Conservation (phyloP, 2,329 filamentous ascomycete genomes). For the Dactylellina sp. region DNA sequence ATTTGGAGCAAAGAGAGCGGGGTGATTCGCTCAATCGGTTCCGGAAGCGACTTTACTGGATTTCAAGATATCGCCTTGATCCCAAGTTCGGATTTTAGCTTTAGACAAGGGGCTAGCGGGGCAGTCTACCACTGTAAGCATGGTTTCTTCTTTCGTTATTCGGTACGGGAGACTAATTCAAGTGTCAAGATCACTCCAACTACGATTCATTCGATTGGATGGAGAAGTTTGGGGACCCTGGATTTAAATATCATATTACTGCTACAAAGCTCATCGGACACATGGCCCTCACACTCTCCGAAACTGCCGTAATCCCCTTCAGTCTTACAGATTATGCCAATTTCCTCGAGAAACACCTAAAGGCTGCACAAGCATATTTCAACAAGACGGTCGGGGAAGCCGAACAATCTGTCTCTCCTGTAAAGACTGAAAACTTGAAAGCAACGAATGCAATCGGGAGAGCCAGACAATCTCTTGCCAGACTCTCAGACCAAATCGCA, state of each 20-base stretch:
- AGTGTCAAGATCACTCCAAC: slow-evolving; percentile 74
- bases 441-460: slow-evolving; percentile 60
- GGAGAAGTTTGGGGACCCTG: slow-evolving; percentile 77
- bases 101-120: slow-evolving; percentile 69
- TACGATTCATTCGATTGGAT: slow-evolving; percentile 94
- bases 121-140: slow-evolving; percentile 75
- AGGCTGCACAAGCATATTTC: slow-evolving; percentile 64
- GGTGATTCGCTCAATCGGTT: slow-evolving; percentile 75
- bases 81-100: slow-evolving; percentile 76
- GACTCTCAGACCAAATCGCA: slow-evolving; percentile 20
- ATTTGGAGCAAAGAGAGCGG: slow-evolving; percentile 34
- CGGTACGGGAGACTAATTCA: not conserved
- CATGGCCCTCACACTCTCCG: slow-evolving; percentile 72
- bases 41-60: slow-evolving; percentile 79
- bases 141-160: not conserved
- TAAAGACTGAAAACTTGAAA: slow-evolving; percentile 61
- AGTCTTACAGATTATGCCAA: slow-evolving; percentile 68
- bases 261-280: slow-evolving; percentile 75
- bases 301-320: slow-evolving; percentile 73
- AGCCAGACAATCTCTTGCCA: slow-evolving; percentile 15
- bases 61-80: slow-evolving; percentile 76
- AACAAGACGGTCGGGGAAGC: slow-evolving; percentile 61
- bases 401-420: slow-evolving; percentile 65
- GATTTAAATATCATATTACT: slow-evolving; percentile 74
- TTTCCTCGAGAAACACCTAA: slow-evolving; percentile 64